These are phyloP conservation scores for Proliferodiscus dingleyae DNA, from an alignment of 2,329 filamentous ascomycete genomes.

Conservation along the genomic window DNA sequence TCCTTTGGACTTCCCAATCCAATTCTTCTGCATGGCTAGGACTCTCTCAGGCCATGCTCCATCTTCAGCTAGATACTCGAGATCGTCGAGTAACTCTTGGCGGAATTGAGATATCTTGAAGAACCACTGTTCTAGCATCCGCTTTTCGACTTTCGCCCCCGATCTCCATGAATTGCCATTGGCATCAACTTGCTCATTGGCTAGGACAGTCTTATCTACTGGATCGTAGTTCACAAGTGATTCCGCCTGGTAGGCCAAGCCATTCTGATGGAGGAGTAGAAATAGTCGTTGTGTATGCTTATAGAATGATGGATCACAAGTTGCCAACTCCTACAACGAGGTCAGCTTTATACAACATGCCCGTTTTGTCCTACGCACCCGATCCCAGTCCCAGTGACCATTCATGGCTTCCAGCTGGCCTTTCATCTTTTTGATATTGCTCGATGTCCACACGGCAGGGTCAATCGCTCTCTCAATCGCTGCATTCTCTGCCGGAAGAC, in stretches of 20 bases:
- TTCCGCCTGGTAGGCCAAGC: slow-evolving; percentile 77
- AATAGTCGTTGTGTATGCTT: slow-evolving; percentile 87
- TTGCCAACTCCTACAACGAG: slow-evolving; percentile 65
- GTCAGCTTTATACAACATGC: slow-evolving; percentile 14
- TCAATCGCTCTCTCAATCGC: slow-evolving; percentile 77
- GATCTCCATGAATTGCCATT: slow-evolving; percentile 84
- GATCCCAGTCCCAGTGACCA: slow-evolving; percentile 76
- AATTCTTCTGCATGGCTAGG: slow-evolving; percentile 77
- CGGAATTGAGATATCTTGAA: slow-evolving; percentile 77
- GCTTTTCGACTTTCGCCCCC: slow-evolving; percentile 76
- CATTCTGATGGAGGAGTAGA: slow-evolving; percentile 66
- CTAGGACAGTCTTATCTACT: slow-evolving; percentile 81
- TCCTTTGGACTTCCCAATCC: slow-evolving; percentile 76
- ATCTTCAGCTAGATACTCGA: slow-evolving; percentile 59
- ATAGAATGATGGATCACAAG: slow-evolving; percentile 81
- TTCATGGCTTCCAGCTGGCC: slow-evolving; percentile 75
- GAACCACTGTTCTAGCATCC: slow-evolving; percentile 82
- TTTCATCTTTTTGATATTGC: slow-evolving; percentile 83
- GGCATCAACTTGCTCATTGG: slow-evolving; percentile 89
- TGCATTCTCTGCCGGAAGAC: slow-evolving; percentile 85
- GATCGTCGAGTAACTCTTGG: slow-evolving; percentile 64
- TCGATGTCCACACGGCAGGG: slow-evolving; percentile 72
- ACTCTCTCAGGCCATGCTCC: slow-evolving; percentile 79
- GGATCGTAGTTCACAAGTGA: slow-evolving; percentile 88
- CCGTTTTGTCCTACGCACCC: slow-evolving; percentile 48